Conservation (phyloP, 2,329 filamentous ascomycete species). For the Ilyonectria sp. region DNA sequence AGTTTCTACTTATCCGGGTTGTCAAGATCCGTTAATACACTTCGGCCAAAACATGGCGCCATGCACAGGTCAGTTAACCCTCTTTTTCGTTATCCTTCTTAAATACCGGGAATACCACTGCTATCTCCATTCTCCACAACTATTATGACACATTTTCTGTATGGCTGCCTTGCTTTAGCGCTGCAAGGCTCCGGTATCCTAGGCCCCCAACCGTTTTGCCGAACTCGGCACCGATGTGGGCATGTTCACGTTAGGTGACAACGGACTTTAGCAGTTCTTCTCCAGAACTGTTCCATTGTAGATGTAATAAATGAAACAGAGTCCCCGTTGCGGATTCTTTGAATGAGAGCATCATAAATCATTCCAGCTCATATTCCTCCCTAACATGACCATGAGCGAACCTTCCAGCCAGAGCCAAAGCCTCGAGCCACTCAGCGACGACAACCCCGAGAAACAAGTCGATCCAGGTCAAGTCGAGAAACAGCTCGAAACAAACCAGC, state of each 20-base stretch:
- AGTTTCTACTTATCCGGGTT: too few relatives aligned
- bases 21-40: too few relatives aligned
- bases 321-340: neutral
- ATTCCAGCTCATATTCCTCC: neutral
- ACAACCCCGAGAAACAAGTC: neutral
- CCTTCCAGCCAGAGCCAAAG: neutral
- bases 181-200: neutral
- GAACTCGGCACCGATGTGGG: slow-evolving; percentile 35
- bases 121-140: slow-evolving; percentile 27
- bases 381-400: slow-evolving; percentile 15
- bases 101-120: slow-evolving; percentile 14
- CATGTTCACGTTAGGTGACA: neutral
- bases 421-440: neutral
- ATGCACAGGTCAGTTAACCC: too few relatives aligned
- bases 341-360: neutral
- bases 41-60: too few relatives aligned
- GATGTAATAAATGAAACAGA: neutral
- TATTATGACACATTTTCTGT: neutral
- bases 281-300: neutral
- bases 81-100: slow-evolving; percentile 3
- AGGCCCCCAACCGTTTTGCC: slow-evolving; percentile 16
- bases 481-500: slow-evolving; percentile 17
- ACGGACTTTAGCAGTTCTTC: slow-evolving; percentile 3
- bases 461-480: slow-evolving; percentile 32
- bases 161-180: neutral